Evolutionary conservation across 768 basidiomycete species (phyloP), one percentile per base, ranked within the genome.

Genomic region (Porpolomopsis calyptriformis): DNA sequence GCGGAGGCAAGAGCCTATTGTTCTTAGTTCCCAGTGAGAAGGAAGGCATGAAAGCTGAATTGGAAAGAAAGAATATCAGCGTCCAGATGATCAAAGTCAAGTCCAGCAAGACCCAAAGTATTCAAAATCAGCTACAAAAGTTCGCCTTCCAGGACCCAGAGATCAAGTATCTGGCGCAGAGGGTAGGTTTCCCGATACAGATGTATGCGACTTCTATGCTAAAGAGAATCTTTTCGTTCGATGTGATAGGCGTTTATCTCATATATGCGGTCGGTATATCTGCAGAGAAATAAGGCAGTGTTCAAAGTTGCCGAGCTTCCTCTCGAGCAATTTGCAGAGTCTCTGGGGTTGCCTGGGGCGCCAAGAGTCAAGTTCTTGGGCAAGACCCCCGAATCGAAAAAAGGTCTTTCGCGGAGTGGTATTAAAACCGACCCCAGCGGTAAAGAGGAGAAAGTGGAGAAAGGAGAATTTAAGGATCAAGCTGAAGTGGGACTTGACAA

Each of bases 101-200:
- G 53, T 70, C 77, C 40, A 92, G 84, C 64, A 96, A 93, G 68
- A 85, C 85, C 37, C 78, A 82, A 56, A 80, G 73, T 52, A 80
- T 96, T 48, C 76, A 82, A 57, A 87, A 87, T 52, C 85, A 92
- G 61, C 70, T 98, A 37, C 96, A 99, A 64, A 89, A 80, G 45
- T 76, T 96, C 29, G 84, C 86, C 0, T 99, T 98, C 67, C 81
- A 91, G 65, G 91, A 93, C 48, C 88, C 92, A 0, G 92, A 99
- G 62, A 82, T 97, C 64, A 99, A 98, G 60, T 96, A 97, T 61
- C 76, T 99, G 8, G 96, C 84, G 8, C 94, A 98, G 61, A 69
- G 89, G 46, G 93, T 93, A 55, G 48, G 81, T 73, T 16, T 29
- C 7, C 14, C 34, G 33, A 18, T 49, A 11, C 35, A 33, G 4